Base-by-base conservation (phyloP, 1,284 basidiomycete genomes). In the Papiliotrema flavescens region DNA sequence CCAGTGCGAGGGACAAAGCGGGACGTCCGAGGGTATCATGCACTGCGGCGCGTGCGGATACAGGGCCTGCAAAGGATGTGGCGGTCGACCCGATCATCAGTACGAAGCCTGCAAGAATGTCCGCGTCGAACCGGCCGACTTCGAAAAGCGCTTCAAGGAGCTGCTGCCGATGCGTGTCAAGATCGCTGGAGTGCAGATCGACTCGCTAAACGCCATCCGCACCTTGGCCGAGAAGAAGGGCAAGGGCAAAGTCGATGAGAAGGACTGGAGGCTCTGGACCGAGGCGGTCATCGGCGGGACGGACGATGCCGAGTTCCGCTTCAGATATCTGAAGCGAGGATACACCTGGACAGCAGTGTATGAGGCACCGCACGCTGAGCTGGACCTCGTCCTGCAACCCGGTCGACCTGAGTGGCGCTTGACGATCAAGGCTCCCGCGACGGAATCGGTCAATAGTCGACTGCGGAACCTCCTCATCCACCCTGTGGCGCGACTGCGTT, bases 81-180 rank as follows among this genome's bases (percentile, higher is more conserved):
- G 89, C 41, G 92, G 91, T 23, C 85, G 90, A 54, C 94, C 94
- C 0, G 87, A 91, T 61, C 93, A 97, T 73, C 86, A 86, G 60
- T 85, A 85, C 61, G 68, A 76, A 32, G 53, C 63, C 8, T 64
- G 64, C 43, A 41, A 39, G 24, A 65, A 62, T 35, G 41, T 63
- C 26, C 69, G 78, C 8, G 71, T 89, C 7, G 78, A 81, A 15
- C 91, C 93, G 0, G 80, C 81, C 20, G 78, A 81, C 6, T 96
- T 96, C 68, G 84, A 86, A 24, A 82, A 83, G 61, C 80, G 83
- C 54, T 80, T 96, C 55, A 95, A 93, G 71, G 81, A 85, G 1
- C 80, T 84, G 2, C 81, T 97, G 14, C 94, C 94, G 0, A 97
- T 97, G 93, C 87, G 86, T 47, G 78, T 95, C 41, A 78, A 79